Evolutionary conservation across 2,329 filamentous ascomycete species (phyloP), one percentile per base, ranked within the genome.

Genomic region (Cylindrodendrum hubeiense): DNA sequence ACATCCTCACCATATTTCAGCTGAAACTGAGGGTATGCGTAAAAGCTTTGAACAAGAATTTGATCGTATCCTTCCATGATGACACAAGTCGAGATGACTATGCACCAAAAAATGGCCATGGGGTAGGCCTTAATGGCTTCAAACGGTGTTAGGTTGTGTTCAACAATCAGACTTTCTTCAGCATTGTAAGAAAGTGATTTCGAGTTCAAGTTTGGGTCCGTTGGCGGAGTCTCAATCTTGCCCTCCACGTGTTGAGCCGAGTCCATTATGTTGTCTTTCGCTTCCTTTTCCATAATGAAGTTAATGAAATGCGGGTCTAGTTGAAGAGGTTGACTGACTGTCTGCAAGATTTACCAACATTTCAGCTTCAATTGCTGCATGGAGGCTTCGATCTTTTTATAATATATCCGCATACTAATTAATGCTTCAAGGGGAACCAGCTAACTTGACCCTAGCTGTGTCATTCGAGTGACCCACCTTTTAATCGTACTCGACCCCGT

Each of bases 11-110:
- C 77, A 26, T 78, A 80, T 15, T 70, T 75, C 13, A 67, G 66
- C 0, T 68, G 64, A 28, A 74, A 74, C 1, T 67, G 54, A 1
- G 73, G 80, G 52, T 78, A 80, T 4, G 75, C 79, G 56, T 78
- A 81, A 54, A 81, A 80, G 60, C 77, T 80, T 63, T 68, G 71
- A 10, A 82, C 74, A 0, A 80, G 66, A 21, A 74, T 77, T 3
- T 75, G 77, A 19, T 80, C 79, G 56, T 80, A 80, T n/a, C 79
- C 81, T 39, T 83, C 81, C 81, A 83, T 83, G 65, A 83, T 77
- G 51, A 83, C 78, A 10, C 77, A 77, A 47, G 75, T 72, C 22
- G 78, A 78, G 4, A 81, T 68, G 8, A 79, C 53, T 2, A 80
- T 63, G 22, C 77, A 78, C 79, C 79, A 81, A 17, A 75, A 64